These are phyloP conservation scores for Fermentozyma sake DNA, from an alignment of 1,139 yeast species.

Conservation along the genomic window DNA sequence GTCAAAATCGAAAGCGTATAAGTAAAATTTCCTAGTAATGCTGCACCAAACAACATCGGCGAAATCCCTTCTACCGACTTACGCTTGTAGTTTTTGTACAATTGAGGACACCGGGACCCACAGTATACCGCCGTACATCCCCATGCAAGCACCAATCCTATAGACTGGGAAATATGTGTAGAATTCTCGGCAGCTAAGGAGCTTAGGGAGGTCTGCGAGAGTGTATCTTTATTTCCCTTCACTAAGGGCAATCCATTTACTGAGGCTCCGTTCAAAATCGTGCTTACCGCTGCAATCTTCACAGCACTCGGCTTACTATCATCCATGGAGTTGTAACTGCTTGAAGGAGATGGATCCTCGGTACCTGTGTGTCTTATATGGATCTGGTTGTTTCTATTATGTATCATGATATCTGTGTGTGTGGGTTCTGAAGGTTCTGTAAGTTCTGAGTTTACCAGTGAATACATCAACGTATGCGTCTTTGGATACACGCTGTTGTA, in stretches of 20 bases:
- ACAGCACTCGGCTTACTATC: conserved; percentile 10
- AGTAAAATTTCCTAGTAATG: conserved; percentile 74
- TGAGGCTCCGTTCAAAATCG: conserved; percentile 19
- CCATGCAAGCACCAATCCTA: conserved; percentile 72
- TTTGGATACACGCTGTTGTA: conserved; percentile 46
- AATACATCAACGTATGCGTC: conserved; percentile 4
- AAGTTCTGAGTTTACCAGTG: conserved; percentile 2
- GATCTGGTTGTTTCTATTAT: conserved; percentile 4
- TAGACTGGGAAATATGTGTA: conserved; percentile 12
- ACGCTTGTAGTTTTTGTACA: conserved; percentile 65
- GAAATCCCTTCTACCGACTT: conserved; percentile 84
- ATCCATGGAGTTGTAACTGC: conserved; percentile 24
- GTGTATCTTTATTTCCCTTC: too few species aligned
- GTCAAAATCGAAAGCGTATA: conserved; percentile 74
- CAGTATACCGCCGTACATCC: conserved; percentile 72
- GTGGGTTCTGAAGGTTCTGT: not conserved
- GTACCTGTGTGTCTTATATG: not conserved
- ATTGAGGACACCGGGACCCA: conserved; percentile 80
- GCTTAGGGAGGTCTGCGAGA: conserved; percentile 22
- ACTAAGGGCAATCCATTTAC: too few species aligned
- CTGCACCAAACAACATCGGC: conserved; percentile 72
- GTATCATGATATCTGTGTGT: conserved; percentile 2
- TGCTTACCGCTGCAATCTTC: conserved; percentile 18
- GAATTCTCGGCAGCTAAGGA: conserved; percentile 8
- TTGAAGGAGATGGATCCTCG: conserved; percentile 1